Conservation (phyloP, 768 basidiomycete genomes). For the Tylopilus vinaceipallidus region DNA sequence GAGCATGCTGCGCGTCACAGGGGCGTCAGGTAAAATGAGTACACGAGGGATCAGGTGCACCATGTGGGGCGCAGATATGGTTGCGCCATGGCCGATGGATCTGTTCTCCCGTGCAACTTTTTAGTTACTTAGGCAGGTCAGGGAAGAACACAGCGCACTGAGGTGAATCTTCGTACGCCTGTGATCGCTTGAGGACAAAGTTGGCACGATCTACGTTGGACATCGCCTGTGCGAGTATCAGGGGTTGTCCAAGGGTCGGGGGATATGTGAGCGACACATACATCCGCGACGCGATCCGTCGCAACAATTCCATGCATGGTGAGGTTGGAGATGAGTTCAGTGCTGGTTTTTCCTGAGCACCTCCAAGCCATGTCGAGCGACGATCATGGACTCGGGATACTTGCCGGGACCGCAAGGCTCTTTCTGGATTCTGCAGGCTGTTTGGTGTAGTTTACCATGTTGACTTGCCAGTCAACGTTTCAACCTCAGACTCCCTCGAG, state of each 20-base stretch:
- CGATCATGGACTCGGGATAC: too few species aligned
- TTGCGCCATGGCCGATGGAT: constrained; percentile 79
- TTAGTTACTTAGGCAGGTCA: not conserved
- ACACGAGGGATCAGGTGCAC: constrained; percentile 33
- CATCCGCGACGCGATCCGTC: constrained; percentile 53
- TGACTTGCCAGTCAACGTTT: too few species aligned
- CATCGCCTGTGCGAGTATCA: constrained; percentile 55
- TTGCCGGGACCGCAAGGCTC: not conserved
- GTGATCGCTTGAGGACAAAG: constrained; percentile 48
- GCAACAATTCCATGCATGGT: constrained; percentile 49
- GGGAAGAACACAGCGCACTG: constrained; percentile 48
- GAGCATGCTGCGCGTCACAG: constrained; percentile 85
- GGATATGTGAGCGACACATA: constrained; percentile 31
- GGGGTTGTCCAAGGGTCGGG: not conserved
- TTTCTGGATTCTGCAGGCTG: not conserved
- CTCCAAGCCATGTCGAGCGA: constrained; percentile 72
- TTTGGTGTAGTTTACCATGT: constrained; percentile 7
- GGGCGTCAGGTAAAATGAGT: not conserved
- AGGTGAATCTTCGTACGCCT: constrained; percentile 80
- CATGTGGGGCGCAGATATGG: constrained; percentile 98
- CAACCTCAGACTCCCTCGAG: too few species aligned
- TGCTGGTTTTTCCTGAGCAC: constrained; percentile 66
- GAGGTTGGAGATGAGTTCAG: constrained; percentile 74
- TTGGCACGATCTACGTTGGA: constrained; percentile 63
- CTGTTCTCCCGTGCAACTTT: constrained; percentile 34